Percentiles rank a stretch among this genome's conserved stretches.
phyloP scores from a whole-genome alignment of 2,329 filamentous ascomycete species.

The Aspergillus sp. region DNA sequence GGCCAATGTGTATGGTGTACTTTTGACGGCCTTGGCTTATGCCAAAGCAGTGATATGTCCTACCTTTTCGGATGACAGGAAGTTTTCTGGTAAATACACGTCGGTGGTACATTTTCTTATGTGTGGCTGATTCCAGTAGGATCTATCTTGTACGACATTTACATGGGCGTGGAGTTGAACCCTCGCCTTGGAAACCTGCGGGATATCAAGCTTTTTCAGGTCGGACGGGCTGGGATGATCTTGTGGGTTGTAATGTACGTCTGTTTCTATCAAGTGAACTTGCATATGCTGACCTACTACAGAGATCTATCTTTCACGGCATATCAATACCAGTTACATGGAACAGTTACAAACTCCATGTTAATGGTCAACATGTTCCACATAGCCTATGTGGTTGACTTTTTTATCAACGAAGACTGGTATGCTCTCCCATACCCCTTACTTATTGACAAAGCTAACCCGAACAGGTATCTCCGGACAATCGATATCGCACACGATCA shows the following conservation, averaged over 20 bases:
- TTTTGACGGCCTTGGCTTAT: neutral
- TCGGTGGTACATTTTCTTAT: neutral
- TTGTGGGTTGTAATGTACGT: too few species aligned
- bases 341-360: conserved; percentile 1
- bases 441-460: too few species aligned
- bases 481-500: conserved; percentile 42
- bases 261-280: too few species aligned
- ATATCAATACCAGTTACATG: conserved; percentile 1
- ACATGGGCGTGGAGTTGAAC: conserved; percentile 46
- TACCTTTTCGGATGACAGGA: neutral
- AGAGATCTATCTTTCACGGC: conserved; percentile 4
- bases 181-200: conserved; percentile 39
- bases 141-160: conserved; percentile 40
- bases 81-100: too few species aligned
- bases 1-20: neutral
- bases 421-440: too few species aligned
- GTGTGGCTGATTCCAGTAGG: neutral
- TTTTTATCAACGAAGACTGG: conserved; percentile 48
- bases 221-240: conserved; percentile 46
- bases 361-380: conserved; percentile 43
- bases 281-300: too few species aligned
- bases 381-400: conserved; percentile 43
- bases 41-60: neutral
- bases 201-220: conserved; percentile 47
- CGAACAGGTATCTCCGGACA: too few species aligned